Conservation (phyloP, 495 filamentous ascomycete species). For the Niebla homalea region DNA sequence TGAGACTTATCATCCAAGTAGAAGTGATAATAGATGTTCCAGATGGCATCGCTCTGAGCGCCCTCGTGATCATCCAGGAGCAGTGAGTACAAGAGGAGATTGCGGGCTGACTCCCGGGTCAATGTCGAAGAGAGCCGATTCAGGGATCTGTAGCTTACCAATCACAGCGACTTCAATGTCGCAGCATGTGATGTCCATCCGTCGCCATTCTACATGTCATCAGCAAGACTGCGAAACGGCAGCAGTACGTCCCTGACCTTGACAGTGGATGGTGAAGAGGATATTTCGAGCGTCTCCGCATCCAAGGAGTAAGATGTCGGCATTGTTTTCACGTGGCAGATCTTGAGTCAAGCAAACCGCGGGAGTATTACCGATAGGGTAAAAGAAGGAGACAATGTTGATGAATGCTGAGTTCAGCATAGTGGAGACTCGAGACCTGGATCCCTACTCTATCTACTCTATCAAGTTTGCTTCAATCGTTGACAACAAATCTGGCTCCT, state of each 20-base stretch:
- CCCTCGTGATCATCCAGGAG: slow-evolving; percentile 24
- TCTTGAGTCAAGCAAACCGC: slow-evolving; percentile 34
- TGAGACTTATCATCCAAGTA: slow-evolving; percentile 28
- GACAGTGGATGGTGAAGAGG: too few species aligned
- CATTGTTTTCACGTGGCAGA: slow-evolving; percentile 32
- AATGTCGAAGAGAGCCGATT: neutral
- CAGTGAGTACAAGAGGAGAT: slow-evolving; percentile 36
- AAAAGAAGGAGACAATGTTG: slow-evolving; percentile 18
- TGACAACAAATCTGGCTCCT: too few species aligned
- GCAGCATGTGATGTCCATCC: slow-evolving; percentile 34
- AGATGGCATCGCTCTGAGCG: slow-evolving; percentile 21
- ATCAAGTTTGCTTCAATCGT: too few species aligned
- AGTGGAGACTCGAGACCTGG: too few species aligned
- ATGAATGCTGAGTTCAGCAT: slow-evolving; percentile 18
- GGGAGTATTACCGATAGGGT: slow-evolving; percentile 37
- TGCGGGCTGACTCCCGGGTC: slow-evolving; percentile 28
- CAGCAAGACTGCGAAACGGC: neutral
- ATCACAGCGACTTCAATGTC: slow-evolving; percentile 33
- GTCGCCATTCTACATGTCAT: slow-evolving; percentile 7
- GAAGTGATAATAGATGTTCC: slow-evolving; percentile 43
- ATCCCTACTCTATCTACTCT: too few species aligned
- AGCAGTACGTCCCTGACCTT: too few species aligned
- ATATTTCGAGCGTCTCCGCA: slow-evolving; percentile 31
- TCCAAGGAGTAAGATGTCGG: slow-evolving; percentile 36
- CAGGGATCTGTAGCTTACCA: slow-evolving; percentile 21